Base-by-base conservation (phyloP, 2,329 filamentous ascomycete species). In the Pseudogymnoascus sp. region DNA sequence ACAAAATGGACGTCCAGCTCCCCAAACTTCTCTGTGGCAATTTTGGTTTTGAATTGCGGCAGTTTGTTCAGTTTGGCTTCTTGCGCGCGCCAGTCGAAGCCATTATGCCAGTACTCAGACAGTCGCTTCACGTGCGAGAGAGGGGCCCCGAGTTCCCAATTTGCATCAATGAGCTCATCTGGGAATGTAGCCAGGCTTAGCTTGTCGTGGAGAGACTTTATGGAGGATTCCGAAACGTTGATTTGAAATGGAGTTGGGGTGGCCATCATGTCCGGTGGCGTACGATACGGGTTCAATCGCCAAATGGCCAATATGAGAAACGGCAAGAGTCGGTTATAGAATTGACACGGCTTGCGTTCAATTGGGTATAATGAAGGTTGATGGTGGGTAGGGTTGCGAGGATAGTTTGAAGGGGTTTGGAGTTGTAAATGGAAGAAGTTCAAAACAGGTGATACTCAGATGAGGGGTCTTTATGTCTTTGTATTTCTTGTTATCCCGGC, bases 1-100 rank as follows among this genome's bases (percentile, higher is more conserved):
- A 89, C 71, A 68, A 87, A 88, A 72, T 90, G 88, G 1, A 90
- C 78, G 23, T 84, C 77, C 34, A 89, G 69, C 0, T 79, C 76
- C 0, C 78, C 84, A 65, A 87, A 89, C 16, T 36, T 60, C 0
- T 81, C 82, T 0, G 88, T 78, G 0, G 74, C 64, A 5, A 89
- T 74, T 0, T 73, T 69, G 0, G 68, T 71, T 25, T 64, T 69
- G 61, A 71, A 74, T 37, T 74, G 69, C 1, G 70, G 68, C 1
- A 71, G 40, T 12, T 65, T 53, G 34, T 72, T 71, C 14, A 72
- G 42, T 14, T 65, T 53, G 25, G 64, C 46, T 60, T 73, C 68
- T 18, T 63, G 59, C 2, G 31, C 14, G n/a, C 65, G 64, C 71
- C 71, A 73, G 18, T 69, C 63, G 60, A 67, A 73, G 3, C 64